Evolutionary conservation across 2,329 filamentous ascomycete species (phyloP).

Genomic region (Hypoxylon rubiginosum): DNA sequence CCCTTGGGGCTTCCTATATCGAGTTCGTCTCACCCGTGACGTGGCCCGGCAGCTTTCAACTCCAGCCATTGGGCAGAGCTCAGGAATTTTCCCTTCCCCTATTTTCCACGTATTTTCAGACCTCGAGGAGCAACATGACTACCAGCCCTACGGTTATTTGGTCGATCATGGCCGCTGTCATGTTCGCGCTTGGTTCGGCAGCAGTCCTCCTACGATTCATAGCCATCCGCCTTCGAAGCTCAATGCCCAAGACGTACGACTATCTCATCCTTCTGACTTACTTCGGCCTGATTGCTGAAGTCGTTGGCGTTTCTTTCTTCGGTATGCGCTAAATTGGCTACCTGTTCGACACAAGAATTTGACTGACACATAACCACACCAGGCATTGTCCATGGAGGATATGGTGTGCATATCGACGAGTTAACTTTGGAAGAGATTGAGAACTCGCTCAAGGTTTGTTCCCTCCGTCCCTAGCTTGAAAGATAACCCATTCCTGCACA

Average conservation of each 20-base stretch:
- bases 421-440: slow-evolving; percentile 1
- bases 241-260: slow-evolving; percentile 5
- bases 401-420: slow-evolving; percentile 7
- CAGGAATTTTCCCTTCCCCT: slow-evolving; percentile 4
- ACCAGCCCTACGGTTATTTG: slow-evolving; percentile 1
- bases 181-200: slow-evolving; percentile 1
- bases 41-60: slow-evolving; percentile 4
- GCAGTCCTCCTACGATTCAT: slow-evolving; percentile 3
- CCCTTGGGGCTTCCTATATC: slow-evolving; percentile 3
- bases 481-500: slow-evolving; percentile 1
- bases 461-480: slow-evolving; percentile 3
- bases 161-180: slow-evolving; percentile 3
- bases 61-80: slow-evolving; percentile 5
- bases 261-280: slow-evolving; percentile 5
- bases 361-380: slow-evolving; percentile 2
- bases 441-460: slow-evolving; percentile 6
- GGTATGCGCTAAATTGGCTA: slow-evolving; percentile 6
- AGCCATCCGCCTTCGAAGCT: slow-evolving; percentile 6
- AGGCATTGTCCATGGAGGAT: slow-evolving; percentile 4
- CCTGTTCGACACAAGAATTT: slow-evolving; percentile 2
- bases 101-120: slow-evolving; percentile 1
- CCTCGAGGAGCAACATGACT: slow-evolving; percentile 2
- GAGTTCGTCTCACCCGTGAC: slow-evolving; percentile 2
- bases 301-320: slow-evolving; percentile 6
- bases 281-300: slow-evolving; percentile 4